Conservation (phyloP, 2,329 filamentous ascomycete species). For the Diplocarpon rosae region DNA sequence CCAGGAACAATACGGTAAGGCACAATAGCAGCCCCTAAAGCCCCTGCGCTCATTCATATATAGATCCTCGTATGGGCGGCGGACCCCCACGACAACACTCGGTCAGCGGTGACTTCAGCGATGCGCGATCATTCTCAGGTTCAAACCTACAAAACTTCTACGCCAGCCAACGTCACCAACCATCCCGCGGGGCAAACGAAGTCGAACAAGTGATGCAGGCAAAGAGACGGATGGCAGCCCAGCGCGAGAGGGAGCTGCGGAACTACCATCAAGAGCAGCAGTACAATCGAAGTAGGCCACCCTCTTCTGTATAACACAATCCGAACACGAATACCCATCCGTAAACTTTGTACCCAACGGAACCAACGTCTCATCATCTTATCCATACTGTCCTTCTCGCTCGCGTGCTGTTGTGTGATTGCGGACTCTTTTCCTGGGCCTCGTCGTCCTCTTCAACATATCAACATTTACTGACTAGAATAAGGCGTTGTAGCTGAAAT, state of each 20-base stretch:
- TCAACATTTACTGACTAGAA: constrained; percentile 28
- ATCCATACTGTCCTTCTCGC: constrained; percentile 28
- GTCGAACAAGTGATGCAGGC: constrained; percentile 98
- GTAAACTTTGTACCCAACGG: constrained; percentile 26
- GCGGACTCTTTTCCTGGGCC: constrained; percentile 9
- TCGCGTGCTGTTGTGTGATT: constrained; percentile 33
- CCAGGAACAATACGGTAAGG: constrained; percentile 48
- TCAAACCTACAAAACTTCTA: constrained; percentile 90
- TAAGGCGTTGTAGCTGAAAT: constrained; percentile 56
- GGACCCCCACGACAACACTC: constrained; percentile 68
- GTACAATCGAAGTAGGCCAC: constrained; percentile 97
- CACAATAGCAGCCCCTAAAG: constrained; percentile 29
- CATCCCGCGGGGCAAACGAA: constrained; percentile 72
- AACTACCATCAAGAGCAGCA: constrained; percentile 99
- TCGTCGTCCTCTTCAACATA: constrained; percentile 12
- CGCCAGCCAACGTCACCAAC: constrained; percentile 83
- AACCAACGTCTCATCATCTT: constrained; percentile 25
- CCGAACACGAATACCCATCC: constrained; percentile 9
- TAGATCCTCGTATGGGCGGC: constrained; percentile 60
- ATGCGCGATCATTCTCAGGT: constrained; percentile 59
- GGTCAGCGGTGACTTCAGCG: constrained; percentile 61
- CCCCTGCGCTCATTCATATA: constrained; percentile 10
- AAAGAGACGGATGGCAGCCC: constrained; percentile 97
- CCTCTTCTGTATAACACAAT: constrained; percentile 58
- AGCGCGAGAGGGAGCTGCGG: constrained; percentile 96